These are phyloP conservation scores for Globisporangium middletonii DNA, from an alignment of 352 stramenopile species.

Conservation along the genomic window DNA sequence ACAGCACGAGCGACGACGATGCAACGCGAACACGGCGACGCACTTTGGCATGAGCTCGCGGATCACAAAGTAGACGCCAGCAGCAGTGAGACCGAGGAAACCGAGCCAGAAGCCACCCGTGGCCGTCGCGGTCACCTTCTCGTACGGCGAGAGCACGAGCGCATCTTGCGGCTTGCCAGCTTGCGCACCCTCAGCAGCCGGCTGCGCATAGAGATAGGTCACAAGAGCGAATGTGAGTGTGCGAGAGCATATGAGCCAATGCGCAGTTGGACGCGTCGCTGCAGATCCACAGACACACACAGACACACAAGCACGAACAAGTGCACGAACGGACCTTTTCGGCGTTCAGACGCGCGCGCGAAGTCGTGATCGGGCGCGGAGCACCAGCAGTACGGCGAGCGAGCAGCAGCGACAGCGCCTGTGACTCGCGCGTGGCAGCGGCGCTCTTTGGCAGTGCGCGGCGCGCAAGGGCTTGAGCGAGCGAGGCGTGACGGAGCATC, in stretches of 20 bases:
- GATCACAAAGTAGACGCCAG: constrained; percentile 92
- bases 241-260: background rate
- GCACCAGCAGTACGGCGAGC: constrained; percentile 7
- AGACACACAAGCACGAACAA: background rate
- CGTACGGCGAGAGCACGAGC: constrained; percentile 89
- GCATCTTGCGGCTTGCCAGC: constrained; percentile 61
- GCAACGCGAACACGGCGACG: constrained; percentile 10
- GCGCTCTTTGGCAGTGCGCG: constrained; percentile 21
- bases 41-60: constrained; percentile 88
- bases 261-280: too few species aligned
- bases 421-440: constrained; percentile 15
- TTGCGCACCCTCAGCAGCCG: constrained; percentile 25
- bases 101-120: constrained; percentile 87
- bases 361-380: constrained; percentile 32
- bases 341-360: constrained; percentile 38
- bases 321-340: constrained; percentile 39
- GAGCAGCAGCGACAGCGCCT: constrained; percentile 18
- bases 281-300: background rate
- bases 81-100: constrained; percentile 72
- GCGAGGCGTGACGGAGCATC: constrained; percentile 31
- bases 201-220: constrained; percentile 10
- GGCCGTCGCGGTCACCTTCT: constrained; percentile 91
- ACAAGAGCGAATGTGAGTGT: background rate
- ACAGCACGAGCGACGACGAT: too few species aligned
- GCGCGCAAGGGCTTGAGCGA: constrained; percentile 7